Evolutionary conservation across 2,329 filamentous ascomycete genomes (phyloP).

Genomic region (Purpureocillium takamizusanense): DNA sequence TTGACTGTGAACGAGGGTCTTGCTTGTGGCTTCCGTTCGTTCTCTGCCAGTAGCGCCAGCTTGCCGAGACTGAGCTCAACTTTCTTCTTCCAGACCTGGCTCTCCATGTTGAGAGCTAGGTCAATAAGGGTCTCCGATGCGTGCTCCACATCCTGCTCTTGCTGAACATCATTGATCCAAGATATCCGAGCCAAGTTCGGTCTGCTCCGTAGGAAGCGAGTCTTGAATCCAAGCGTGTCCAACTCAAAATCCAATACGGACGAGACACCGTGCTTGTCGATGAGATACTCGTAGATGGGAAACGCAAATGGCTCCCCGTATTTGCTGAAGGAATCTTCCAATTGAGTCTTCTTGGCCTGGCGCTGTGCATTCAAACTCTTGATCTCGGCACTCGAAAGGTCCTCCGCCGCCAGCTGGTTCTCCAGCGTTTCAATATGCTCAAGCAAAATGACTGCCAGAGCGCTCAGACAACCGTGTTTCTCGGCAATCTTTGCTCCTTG

Average conservation of each 20-base stretch:
- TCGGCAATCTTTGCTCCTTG: constrained; percentile 49
- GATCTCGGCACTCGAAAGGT: constrained; percentile 16
- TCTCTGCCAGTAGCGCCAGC: constrained; percentile 62
- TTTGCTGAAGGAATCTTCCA: constrained; percentile 49
- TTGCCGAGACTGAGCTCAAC: constrained; percentile 87
- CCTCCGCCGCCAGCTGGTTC: constrained; percentile 15
- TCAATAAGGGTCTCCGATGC: constrained; percentile 64
- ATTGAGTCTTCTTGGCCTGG: constrained; percentile 30
- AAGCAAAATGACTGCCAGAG: constrained; percentile 47
- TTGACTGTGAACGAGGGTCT: constrained; percentile 27
- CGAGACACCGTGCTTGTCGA: constrained; percentile 56
- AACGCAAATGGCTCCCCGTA: constrained; percentile 61
- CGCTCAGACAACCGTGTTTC: constrained; percentile 44
- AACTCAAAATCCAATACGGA: constrained; percentile 62
- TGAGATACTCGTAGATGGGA: constrained; percentile 71
- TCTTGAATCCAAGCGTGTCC: constrained; percentile 63
- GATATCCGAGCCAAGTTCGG: constrained; percentile 67
- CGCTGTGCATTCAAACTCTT: constrained; percentile 24
- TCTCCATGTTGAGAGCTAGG: constrained; percentile 62
- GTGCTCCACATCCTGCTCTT: constrained; percentile 63
- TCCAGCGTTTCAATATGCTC: constrained; percentile 38
- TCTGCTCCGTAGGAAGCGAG: constrained; percentile 66
- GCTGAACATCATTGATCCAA: constrained; percentile 89
- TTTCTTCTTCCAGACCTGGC: constrained; percentile 85
- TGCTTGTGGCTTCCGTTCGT: constrained; percentile 17